Conservation (phyloP, 192 early-diverging fungal species). For the Backusella morwellensis region DNA sequence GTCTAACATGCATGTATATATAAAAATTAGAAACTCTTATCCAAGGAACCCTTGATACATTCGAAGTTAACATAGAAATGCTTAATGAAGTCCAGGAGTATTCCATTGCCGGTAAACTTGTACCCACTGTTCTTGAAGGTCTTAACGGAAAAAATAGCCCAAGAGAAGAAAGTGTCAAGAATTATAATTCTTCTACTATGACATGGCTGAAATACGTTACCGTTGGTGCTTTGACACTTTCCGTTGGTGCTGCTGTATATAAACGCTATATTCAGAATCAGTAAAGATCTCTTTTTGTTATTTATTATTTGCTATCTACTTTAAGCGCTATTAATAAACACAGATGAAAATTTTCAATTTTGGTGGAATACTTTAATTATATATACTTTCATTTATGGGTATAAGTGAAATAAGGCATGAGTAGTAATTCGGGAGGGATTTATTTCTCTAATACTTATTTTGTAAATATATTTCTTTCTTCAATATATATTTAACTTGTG, state of each 20-base stretch:
- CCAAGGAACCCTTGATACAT: conserved; percentile 20
- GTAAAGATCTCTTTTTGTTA: background rate
- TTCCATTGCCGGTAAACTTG: conserved; percentile 13
- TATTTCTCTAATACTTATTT: too few species aligned
- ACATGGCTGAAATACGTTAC: background rate
- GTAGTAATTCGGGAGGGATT: too few species aligned
- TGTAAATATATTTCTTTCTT: too few species aligned
- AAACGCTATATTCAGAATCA: background rate
- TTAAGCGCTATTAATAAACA: background rate
- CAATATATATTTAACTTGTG: too few species aligned
- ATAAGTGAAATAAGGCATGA: too few species aligned
- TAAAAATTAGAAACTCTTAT: conserved; percentile 21
- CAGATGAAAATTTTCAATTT: too few species aligned
- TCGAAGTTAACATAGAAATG: conserved; percentile 32
- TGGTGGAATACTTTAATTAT: too few species aligned
- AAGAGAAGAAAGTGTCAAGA: background rate
- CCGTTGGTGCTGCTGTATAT: conserved; percentile 15
- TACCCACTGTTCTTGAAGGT: background rate
- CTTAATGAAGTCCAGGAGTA: conserved; percentile 30
- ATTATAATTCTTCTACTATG: background rate
- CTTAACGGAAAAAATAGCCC: background rate
- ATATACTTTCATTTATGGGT: too few species aligned
- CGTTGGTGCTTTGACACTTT: background rate
- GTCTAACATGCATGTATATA: background rate
- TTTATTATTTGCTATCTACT: background rate